Percentiles rank a stretch among this genome's conserved stretches.
phyloP scores from a whole-genome alignment of 2,329 filamentous ascomycete species.

The Hymenoscyphus fraxineus region DNA sequence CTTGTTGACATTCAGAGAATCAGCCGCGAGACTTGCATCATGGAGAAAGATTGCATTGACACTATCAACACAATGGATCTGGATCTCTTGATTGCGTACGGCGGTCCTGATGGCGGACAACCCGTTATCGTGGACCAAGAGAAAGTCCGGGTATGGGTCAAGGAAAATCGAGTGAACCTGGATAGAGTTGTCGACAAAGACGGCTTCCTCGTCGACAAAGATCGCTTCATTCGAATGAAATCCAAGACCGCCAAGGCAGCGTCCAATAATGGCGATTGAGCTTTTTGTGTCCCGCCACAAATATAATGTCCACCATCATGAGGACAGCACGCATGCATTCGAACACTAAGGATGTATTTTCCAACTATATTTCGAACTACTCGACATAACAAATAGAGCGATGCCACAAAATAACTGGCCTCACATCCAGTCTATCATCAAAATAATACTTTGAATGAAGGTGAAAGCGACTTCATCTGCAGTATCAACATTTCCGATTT shows the following conservation, averaged over 20 bases:
- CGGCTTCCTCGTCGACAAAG: slow-evolving; percentile 53
- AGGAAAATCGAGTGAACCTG: slow-evolving; percentile 67
- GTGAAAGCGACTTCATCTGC: no score
- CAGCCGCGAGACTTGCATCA: slow-evolving; percentile 76
- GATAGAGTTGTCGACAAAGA: slow-evolving; percentile 66
- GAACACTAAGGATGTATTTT: neutral
- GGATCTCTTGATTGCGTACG: slow-evolving; percentile 43
- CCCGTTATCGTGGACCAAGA: slow-evolving; percentile 49
- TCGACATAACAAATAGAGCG: neutral
- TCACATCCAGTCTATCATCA: neutral
- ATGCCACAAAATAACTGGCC: neutral
- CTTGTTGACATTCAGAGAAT: slow-evolving; percentile 67
- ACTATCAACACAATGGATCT: slow-evolving; percentile 77
- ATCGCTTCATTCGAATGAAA: slow-evolving; percentile 42
- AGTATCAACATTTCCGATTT: no score
- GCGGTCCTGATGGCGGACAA: slow-evolving; percentile 36
- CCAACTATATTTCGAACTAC: neutral
- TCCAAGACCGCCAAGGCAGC: neutral
- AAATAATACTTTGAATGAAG: no score
- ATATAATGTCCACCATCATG: neutral
- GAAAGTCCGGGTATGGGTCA: slow-evolving; percentile 60
- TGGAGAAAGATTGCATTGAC: slow-evolving; percentile 75
- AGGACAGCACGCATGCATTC: neutral
- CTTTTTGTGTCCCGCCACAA: neutral
- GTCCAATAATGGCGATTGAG: neutral